A percentile compares a stretch with the other conserved stretches of the same genome.
phyloP scores from a whole-genome alignment of 2,329 filamentous ascomycete species.

The Curvularia sp. region DNA sequence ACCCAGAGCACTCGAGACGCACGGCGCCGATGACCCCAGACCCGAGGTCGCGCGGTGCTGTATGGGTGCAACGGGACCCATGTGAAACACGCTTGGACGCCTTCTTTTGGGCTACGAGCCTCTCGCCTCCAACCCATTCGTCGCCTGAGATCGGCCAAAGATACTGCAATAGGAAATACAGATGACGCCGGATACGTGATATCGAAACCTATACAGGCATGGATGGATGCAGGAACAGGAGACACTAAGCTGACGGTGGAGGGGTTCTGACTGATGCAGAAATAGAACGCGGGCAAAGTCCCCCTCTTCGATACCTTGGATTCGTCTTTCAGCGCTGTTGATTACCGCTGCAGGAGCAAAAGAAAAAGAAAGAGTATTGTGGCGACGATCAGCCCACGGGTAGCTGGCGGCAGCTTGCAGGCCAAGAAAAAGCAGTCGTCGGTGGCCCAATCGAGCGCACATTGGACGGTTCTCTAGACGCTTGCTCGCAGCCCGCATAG shows the following conservation, averaged over 20 bases:
- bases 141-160: constrained; percentile 14
- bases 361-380: constrained; percentile 1
- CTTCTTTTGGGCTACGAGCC: constrained; percentile 24
- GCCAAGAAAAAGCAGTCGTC: constrained; percentile 4
- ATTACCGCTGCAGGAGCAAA: neutral
- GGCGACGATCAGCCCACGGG: constrained; percentile 1
- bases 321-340: neutral
- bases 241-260: neutral
- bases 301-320: neutral
- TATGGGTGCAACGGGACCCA: constrained; percentile 18
- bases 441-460: constrained; percentile 17
- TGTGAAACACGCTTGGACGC: constrained; percentile 32
- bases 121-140: constrained; percentile 19
- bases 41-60: constrained; percentile 17
- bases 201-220: constrained; percentile 12
- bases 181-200: constrained; percentile 8
- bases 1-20: constrained; percentile 23
- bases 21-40: constrained; percentile 7
- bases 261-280: constrained; percentile 7
- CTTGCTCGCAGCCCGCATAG: constrained; percentile 34
- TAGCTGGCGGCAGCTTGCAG: constrained; percentile 9
- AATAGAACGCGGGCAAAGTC: constrained; percentile 6
- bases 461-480: constrained; percentile 26
- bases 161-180: constrained; percentile 15
- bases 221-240: constrained; percentile 12